A percentile compares a stretch with the other conserved stretches of the same genome.
These are phyloP conservation scores for Fennellomyces sp. DNA, from an alignment of 371 early-diverging fungal genomes.

Conservation along the genomic window DNA sequence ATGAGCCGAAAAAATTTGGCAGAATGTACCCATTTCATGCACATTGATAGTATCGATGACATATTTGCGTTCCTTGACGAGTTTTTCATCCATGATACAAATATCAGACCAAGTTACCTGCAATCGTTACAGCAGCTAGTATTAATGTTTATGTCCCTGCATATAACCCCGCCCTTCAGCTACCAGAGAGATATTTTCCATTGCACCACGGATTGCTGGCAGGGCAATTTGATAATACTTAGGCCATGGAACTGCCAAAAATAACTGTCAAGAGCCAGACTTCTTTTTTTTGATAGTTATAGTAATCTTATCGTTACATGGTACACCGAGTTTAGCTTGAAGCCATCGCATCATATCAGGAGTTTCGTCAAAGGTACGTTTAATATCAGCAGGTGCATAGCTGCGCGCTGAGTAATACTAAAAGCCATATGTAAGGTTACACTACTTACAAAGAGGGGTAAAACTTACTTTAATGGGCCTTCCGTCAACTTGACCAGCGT, in stretches of 20 bases:
- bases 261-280: too few relatives aligned
- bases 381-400: conserved; percentile 32
- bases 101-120: conserved; percentile 37
- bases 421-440: neutral
- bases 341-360: conserved; percentile 58
- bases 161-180: neutral
- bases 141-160: too few relatives aligned
- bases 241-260: conserved; percentile 54
- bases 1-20: neutral
- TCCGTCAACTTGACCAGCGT: conserved; percentile 51
- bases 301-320: too few relatives aligned
- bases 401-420: conserved; percentile 53
- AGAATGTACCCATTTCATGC: conserved; percentile 57
- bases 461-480: conserved; percentile 40
- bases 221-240: conserved; percentile 59
- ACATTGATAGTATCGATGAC: conserved; percentile 43
- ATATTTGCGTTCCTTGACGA: conserved; percentile 24
- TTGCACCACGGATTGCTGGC: conserved; percentile 50
- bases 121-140: too few relatives aligned
- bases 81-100: conserved; percentile 34
- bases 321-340: conserved; percentile 42
- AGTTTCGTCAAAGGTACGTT: conserved; percentile 46
- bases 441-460: neutral
- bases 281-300: too few relatives aligned
- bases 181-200: conserved; percentile 65